Evolutionary conservation across 306 rosid species (phyloP).

Genomic region (Prunus mira): DNA sequence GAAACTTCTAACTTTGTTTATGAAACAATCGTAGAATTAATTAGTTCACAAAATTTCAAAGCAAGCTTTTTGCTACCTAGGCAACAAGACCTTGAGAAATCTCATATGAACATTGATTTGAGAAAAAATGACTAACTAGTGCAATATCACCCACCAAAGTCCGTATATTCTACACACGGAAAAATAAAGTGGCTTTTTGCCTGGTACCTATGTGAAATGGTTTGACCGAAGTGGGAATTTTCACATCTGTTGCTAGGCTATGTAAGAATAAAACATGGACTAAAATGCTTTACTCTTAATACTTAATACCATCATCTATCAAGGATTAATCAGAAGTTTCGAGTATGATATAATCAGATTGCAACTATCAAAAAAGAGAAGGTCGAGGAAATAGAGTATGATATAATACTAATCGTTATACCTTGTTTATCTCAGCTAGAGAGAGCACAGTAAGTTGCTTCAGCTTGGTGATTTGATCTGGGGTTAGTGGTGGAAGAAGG

Average conservation of each 20-base stretch:
- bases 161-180: neutral
- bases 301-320: neutral
- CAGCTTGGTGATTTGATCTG: conserved; percentile 20
- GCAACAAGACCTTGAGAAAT: conserved; percentile 1
- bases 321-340: neutral
- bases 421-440: conserved; percentile 20
- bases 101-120: neutral
- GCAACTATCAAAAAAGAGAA: neutral
- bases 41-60: neutral
- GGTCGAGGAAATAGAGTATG: neutral
- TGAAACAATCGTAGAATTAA: neutral
- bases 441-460: conserved; percentile 25
- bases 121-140: neutral
- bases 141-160: neutral
- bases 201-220: neutral
- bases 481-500: conserved; percentile 16
- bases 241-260: neutral
- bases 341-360: neutral
- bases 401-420: neutral
- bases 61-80: neutral
- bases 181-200: neutral
- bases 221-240: neutral
- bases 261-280: neutral
- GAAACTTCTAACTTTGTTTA: neutral
- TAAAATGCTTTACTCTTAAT: neutral